phyloP scores from a whole-genome alignment of 2,329 filamentous ascomycete species.

The Aureobasidium uvarum region DNA sequence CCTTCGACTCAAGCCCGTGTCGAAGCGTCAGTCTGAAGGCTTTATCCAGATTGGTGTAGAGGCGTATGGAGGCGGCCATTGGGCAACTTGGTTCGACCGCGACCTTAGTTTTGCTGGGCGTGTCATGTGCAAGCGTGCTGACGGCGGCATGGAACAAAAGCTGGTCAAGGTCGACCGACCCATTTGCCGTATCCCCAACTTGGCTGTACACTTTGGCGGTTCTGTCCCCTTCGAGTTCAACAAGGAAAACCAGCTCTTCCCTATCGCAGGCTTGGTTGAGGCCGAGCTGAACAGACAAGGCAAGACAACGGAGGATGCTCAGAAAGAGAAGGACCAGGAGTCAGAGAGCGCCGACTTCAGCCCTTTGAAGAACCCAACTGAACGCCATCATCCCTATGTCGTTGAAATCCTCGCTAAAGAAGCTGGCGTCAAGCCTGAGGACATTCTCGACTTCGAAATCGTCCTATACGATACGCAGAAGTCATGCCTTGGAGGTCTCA shows the following conservation, averaged over 20 bases:
- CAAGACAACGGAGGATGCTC: slow-evolving; percentile 51
- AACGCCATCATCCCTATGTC: slow-evolving; percentile 86
- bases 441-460: slow-evolving; percentile 90
- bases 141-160: slow-evolving; percentile 75
- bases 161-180: slow-evolving; percentile 89
- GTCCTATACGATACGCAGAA: slow-evolving; percentile 97
- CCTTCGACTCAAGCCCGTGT: slow-evolving; percentile 89
- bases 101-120: slow-evolving; percentile 88
- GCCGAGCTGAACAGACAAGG: slow-evolving; percentile 81
- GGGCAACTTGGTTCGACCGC: slow-evolving; percentile 98
- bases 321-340: slow-evolving; percentile 43
- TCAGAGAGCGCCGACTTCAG: slow-evolving; percentile 56
- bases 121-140: slow-evolving; percentile 70
- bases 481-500: slow-evolving; percentile 80
- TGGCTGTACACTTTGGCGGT: slow-evolving; percentile 91
- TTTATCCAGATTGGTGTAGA: slow-evolving; percentile 95
- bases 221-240: slow-evolving; percentile 87
- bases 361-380: slow-evolving; percentile 71
- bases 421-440: slow-evolving; percentile 65
- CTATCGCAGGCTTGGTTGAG: slow-evolving; percentile 82
- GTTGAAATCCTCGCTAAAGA: slow-evolving; percentile 81
- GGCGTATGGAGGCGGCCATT: slow-evolving; percentile 93
- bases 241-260: slow-evolving; percentile 94
- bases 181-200: slow-evolving; percentile 84
- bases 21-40: slow-evolving; percentile 79